These are phyloP conservation scores for Verticillium longisporum DNA, from an alignment of 2,329 filamentous ascomycete genomes.

Conservation along the genomic window DNA sequence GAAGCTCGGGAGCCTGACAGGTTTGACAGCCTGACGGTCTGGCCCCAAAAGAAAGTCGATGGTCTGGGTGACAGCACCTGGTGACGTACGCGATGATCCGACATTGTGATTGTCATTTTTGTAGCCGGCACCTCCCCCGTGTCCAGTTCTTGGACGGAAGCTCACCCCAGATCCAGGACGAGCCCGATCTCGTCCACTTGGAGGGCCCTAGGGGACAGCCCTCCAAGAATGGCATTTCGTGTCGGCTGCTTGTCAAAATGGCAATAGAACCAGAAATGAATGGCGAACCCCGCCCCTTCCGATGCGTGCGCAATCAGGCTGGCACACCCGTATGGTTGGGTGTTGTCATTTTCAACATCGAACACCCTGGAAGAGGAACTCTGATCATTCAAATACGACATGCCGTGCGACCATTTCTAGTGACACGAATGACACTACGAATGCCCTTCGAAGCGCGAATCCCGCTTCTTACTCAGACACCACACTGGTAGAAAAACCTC, in stretches of 20 bases:
- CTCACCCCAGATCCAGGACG: neutral
- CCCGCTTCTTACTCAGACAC: neutral
- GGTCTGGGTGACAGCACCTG: neutral
- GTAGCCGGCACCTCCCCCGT: neutral
- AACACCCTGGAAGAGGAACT: too few relatives aligned
- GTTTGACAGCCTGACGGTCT: neutral
- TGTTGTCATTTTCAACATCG: too few relatives aligned
- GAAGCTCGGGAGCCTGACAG: neutral
- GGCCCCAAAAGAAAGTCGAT: neutral
- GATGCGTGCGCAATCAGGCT: neutral
- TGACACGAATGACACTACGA: neutral
- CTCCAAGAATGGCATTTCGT: neutral
- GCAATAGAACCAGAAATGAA: neutral
- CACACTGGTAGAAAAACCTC: neutral
- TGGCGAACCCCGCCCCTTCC: neutral
- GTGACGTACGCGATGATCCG: neutral
- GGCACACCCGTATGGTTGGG: neutral
- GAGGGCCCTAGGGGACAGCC: neutral
- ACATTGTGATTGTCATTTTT: neutral
- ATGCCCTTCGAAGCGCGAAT: neutral
- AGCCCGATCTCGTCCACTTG: too few relatives aligned
- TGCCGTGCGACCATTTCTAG: neutral
- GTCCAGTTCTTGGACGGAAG: neutral
- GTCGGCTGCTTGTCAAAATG: neutral
- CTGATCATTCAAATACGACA: too few relatives aligned